Conservation (phyloP, 2,329 filamentous ascomycete species). For the Leptographium flavum region DNA sequence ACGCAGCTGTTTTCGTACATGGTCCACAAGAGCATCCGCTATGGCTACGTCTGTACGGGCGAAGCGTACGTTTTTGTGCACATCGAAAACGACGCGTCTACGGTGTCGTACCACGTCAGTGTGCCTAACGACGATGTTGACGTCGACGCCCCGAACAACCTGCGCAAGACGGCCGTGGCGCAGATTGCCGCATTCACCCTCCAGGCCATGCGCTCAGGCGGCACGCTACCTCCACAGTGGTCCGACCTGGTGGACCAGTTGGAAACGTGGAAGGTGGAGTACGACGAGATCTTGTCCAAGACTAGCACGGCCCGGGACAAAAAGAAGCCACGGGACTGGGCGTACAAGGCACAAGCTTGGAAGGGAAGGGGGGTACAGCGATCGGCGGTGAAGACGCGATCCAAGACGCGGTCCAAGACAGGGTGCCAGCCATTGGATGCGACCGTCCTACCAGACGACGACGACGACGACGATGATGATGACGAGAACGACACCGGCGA, state of each 20-base stretch:
- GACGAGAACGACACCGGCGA: no score
- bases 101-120: neutral
- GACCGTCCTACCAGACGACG: no score
- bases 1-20: slow-evolving; percentile 22
- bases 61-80: neutral
- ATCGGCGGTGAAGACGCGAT: no score
- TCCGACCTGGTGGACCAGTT: neutral
- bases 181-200: neutral
- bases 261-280: neutral
- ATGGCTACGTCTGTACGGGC: slow-evolving; percentile 20
- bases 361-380: no score
- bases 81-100: neutral
- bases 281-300: neutral
- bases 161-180: neutral
- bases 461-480: no score
- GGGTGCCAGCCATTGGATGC: no score
- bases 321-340: neutral
- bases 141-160: neutral
- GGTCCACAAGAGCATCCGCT: slow-evolving; percentile 19
- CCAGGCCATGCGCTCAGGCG: neutral
- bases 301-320: neutral
- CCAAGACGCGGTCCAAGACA: no score
- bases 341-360: neutral
- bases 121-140: slow-evolving; percentile 5
- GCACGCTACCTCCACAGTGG: neutral